Evolutionary conservation across 495 filamentous ascomycete species (phyloP).

Genomic region (Penicillium coffeae): DNA sequence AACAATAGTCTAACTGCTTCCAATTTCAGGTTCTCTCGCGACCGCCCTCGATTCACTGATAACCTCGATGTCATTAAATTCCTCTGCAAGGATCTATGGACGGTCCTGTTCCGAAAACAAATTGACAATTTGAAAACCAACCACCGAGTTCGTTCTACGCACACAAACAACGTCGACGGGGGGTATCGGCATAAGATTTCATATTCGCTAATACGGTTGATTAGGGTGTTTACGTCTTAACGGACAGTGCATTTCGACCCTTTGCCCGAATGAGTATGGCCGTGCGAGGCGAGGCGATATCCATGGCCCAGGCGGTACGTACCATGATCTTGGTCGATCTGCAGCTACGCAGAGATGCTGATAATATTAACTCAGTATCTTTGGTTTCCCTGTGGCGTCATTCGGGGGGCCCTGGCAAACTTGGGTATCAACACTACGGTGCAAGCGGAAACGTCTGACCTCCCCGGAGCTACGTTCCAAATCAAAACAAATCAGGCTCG

Average conservation of each 20-base stretch:
- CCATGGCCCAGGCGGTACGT: conserved; percentile 75
- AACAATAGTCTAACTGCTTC: too few species aligned
- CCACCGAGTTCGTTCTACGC: conserved; percentile 61
- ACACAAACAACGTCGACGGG: not conserved
- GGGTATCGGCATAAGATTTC: not conserved
- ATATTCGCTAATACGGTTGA: conserved; percentile 5
- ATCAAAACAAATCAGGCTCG: conserved; percentile 77
- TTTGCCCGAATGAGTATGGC: conserved; percentile 83
- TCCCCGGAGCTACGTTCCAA: conserved; percentile 90
- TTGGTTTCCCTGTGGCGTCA: conserved; percentile 90
- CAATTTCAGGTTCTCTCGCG: conserved; percentile 71
- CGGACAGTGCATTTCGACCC: conserved; percentile 88
- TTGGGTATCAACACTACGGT: conserved; percentile 90
- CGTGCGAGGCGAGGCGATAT: conserved; percentile 63
- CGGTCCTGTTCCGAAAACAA: conserved; percentile 88
- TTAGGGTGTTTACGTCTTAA: conserved; percentile 91
- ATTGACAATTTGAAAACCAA: conserved; percentile 99
- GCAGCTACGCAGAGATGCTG: not conserved
- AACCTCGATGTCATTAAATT: conserved; percentile 94
- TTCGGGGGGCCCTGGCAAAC: conserved; percentile 81
- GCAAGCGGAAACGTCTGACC: conserved; percentile 78
- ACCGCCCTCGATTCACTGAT: conserved; percentile 81
- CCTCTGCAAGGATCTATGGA: conserved; percentile 97
- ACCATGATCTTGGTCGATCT: not conserved
- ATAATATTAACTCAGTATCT: conserved; percentile 60